Evolutionary conservation across 176 grass and related monocot genomes (phyloP), one percentile per base, ranked within the genome.

Genomic region (Cenchrus americanus): DNA sequence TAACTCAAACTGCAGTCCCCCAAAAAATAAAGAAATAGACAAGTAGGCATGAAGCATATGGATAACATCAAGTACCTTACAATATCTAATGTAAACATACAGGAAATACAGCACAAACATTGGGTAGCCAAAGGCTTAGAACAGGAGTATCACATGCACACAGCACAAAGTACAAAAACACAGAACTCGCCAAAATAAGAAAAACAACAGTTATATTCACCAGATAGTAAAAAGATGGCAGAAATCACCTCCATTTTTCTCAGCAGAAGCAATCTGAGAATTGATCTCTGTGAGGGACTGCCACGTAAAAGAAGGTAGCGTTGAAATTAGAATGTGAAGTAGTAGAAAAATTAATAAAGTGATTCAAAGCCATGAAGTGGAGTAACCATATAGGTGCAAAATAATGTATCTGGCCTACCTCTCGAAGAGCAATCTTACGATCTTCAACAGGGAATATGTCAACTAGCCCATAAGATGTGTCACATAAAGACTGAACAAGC

Each of bases 391-490:
- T 76, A 50, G 32, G 7, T 81, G 14, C 54, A 85, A 76, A 57
- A 8, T 79, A 87, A 62, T 77, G 66, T 6, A 65, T 60, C 44
- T 50, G 2, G 55, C 73, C 64, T 84, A 96, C 96, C 93, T 99
- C 96, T 51, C 87, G 87, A 15, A 99, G 90, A 60, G 96, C 93
- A 87, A 91, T 90, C 87, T 99, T 96, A 73, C 96, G 96, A 87
- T 99, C 96, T 79, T 99, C 96, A 70, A 96, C 78, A 60, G 93
- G 96, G 79, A 96, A 99, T 79, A 99, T 94, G 81, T 99, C 93
- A 61, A 99, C 93, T 48, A 99, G 81, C 14, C 93, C 93, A 89
- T 96, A 99, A 19, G 96, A 99, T 86, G 93, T 96, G 62, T 99
- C 96, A 73, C 93, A 99, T 68, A 99, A 90, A 87, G 91, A 81